Evolutionary conservation across 1,284 basidiomycete species (phyloP).

Genomic region (Rhizoctonia solani): DNA sequence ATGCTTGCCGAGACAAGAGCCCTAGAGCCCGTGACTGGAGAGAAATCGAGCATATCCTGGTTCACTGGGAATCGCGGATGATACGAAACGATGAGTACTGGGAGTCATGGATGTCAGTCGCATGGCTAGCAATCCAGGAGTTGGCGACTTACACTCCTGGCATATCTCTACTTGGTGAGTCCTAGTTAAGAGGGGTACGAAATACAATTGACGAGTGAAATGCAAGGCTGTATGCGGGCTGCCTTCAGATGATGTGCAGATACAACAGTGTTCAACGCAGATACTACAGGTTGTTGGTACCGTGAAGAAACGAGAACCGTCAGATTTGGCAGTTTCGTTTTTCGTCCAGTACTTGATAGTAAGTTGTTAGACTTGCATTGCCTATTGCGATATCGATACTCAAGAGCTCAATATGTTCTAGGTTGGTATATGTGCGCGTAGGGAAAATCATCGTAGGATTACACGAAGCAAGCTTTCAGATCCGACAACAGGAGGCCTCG

Average conservation of each 20-base stretch:
- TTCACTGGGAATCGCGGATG: not conserved
- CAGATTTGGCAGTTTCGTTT: not conserved
- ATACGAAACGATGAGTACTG: not conserved
- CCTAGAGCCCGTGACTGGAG: not conserved
- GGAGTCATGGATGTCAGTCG: slow-evolving; percentile 14
- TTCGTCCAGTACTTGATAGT: slow-evolving; percentile 25
- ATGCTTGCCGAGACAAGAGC: not conserved
- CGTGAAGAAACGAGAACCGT: not conserved
- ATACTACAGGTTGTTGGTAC: not conserved
- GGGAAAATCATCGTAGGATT: slow-evolving; percentile 1
- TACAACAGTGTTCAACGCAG: not conserved
- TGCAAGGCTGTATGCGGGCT: not conserved
- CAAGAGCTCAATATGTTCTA: not conserved
- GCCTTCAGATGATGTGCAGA: not conserved
- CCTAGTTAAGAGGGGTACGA: too few species aligned
- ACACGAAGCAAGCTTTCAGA: not conserved
- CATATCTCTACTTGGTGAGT: slow-evolving; percentile 14
- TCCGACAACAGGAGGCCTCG: not conserved
- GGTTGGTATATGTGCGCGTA: slow-evolving; percentile 8
- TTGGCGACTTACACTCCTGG: slow-evolving; percentile 14
- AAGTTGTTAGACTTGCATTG: not conserved
- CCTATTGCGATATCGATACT: not conserved
- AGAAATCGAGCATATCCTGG: slow-evolving; percentile 2
- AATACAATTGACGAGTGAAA: not conserved
- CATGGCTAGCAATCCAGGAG: slow-evolving; percentile 5